A percentile compares a stretch with the other conserved stretches of the same genome.
Evolutionary conservation across 2,329 filamentous ascomycete genomes (phyloP).

Genomic region (Fusarium decemcellulare): DNA sequence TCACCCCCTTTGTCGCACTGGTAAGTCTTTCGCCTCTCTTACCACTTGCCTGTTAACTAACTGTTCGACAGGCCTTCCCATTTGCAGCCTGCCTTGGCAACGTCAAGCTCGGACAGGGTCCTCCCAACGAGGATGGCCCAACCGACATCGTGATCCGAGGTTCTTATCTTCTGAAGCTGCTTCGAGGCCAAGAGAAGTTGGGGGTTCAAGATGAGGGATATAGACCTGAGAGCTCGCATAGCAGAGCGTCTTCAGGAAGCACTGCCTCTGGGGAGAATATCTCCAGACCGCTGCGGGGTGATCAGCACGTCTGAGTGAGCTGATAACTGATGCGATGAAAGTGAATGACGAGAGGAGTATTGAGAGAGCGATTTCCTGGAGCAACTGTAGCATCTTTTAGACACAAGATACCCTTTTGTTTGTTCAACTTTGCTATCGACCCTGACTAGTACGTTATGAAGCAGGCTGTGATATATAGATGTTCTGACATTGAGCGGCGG

Average conservation of each 20-base stretch:
- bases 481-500: conserved; percentile 4
- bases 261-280: conserved; percentile 1
- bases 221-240: conserved; percentile 31
- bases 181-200: conserved; percentile 35
- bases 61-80: conserved; percentile 41
- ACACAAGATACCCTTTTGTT: conserved; percentile 11
- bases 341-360: neutral
- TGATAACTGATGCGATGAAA: neutral
- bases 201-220: conserved; percentile 32
- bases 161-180: conserved; percentile 47
- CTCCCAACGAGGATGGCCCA: conserved; percentile 45
- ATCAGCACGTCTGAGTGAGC: conserved; percentile 13
- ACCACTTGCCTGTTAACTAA: conserved; percentile 14
- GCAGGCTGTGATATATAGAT: neutral
- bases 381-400: neutral
- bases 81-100: conserved; percentile 50
- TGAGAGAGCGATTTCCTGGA: neutral
- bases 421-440: neutral
- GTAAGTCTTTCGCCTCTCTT: conserved; percentile 42
- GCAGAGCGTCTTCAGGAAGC: conserved; percentile 16
- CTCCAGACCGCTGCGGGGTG: conserved; percentile 18
- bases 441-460: neutral
- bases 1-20: conserved; percentile 70
- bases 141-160: conserved; percentile 48
- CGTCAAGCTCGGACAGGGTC: conserved; percentile 47